Evolutionary conservation across 495 filamentous ascomycete genomes (phyloP).

Genomic region (Podospora pseudocomata): DNA sequence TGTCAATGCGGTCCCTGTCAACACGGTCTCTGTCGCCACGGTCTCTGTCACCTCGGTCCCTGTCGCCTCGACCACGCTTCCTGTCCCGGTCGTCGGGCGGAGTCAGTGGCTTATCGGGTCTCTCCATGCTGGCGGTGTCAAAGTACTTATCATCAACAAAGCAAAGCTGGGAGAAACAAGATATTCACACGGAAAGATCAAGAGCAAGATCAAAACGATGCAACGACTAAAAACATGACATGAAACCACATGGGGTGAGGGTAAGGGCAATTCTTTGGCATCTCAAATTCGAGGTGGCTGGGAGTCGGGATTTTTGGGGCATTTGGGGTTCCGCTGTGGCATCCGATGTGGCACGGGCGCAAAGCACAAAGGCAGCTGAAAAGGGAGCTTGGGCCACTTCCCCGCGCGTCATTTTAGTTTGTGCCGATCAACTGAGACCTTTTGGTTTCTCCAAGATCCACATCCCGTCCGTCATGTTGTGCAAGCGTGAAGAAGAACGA

Average conservation of each 20-base stretch:
- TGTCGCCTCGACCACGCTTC: background rate
- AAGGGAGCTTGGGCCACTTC: constrained; percentile 4
- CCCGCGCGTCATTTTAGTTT: background rate
- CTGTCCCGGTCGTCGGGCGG: background rate
- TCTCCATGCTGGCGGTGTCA: background rate
- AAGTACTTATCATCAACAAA: background rate
- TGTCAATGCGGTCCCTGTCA: background rate
- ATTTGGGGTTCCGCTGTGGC: background rate
- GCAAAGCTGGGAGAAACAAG: background rate
- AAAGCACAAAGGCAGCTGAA: background rate
- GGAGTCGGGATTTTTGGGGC: background rate
- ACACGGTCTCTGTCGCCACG: background rate
- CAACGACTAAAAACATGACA: background rate
- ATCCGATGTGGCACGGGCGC: background rate
- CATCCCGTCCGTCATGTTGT: background rate
- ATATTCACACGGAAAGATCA: background rate
- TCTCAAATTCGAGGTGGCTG: constrained; percentile 1
- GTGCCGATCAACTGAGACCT: background rate
- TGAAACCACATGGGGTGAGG: background rate
- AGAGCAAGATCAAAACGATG: background rate
- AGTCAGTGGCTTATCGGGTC: background rate
- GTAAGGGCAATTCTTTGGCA: background rate
- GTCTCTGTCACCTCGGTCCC: constrained; percentile 1
- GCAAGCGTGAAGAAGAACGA: background rate
- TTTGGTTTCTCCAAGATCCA: background rate